Evolutionary conservation across 2,329 filamentous ascomycete species (phyloP).

Genomic region (Fusarium praegraminearum): DNA sequence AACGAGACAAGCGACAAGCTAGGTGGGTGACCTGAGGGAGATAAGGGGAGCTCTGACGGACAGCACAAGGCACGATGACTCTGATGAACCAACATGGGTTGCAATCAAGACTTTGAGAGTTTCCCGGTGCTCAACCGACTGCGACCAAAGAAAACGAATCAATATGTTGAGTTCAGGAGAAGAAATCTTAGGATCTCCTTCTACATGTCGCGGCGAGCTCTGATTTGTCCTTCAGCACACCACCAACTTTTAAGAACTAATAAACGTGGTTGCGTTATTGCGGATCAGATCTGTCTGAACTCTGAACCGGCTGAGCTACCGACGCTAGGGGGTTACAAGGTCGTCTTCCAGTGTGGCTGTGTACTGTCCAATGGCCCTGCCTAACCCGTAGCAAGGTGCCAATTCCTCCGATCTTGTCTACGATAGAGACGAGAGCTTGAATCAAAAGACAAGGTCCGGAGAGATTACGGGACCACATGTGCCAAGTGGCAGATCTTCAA

Average conservation of each 20-base stretch:
- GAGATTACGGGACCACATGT: conserved; percentile 39
- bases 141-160: conserved; percentile 3
- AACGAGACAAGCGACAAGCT: conserved; percentile 14
- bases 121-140: background rate
- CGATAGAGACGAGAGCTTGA: conserved; percentile 5
- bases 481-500: conserved; percentile 44
- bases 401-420: conserved; percentile 18
- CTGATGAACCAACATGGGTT: conserved; percentile 12
- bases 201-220: conserved; percentile 5
- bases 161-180: conserved; percentile 12
- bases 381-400: conserved; percentile 26
- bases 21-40: conserved; percentile 32
- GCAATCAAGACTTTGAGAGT: background rate
- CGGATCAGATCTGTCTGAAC: conserved; percentile 39
- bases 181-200: conserved; percentile 3
- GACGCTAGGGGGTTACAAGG: conserved; percentile 25
- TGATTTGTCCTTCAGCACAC: conserved; percentile 36
- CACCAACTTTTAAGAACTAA: conserved; percentile 19
- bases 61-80: conserved; percentile 40
- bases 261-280: conserved; percentile 24
- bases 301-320: conserved; percentile 36
- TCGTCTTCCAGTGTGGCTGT: conserved; percentile 12
- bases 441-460: conserved; percentile 20
- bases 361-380: conserved; percentile 28
- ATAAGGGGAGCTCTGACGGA: conserved; percentile 37